Evolutionary conservation across 176 grass and related monocot genomes (phyloP).

Genomic region (Ampelocalamus luodianensis): DNA sequence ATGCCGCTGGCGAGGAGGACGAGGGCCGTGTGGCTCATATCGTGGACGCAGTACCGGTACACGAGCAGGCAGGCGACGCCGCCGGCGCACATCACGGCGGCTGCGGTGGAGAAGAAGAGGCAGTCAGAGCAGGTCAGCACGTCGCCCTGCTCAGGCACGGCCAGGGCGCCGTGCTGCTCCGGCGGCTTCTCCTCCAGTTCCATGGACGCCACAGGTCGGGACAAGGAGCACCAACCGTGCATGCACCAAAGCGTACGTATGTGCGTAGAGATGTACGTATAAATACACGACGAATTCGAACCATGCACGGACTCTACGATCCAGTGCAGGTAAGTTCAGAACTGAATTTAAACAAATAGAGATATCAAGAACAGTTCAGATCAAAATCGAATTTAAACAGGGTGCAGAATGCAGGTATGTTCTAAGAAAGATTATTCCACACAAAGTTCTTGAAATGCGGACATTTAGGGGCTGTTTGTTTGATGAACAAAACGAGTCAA

Average conservation of each 20-base stretch:
- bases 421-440: no score
- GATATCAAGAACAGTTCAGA: not conserved
- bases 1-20: not conserved
- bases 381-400: no score
- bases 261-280: not conserved
- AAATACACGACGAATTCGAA: not conserved
- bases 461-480: no score
- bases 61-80: not conserved
- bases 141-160: not conserved
- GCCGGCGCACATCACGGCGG: not conserved
- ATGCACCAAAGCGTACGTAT: not conserved
- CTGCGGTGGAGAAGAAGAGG: not conserved
- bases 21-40: not conserved
- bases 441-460: no score
- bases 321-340: not conserved
- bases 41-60: not conserved
- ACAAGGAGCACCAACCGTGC: not conserved
- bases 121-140: not conserved
- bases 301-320: not conserved
- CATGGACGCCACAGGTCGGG: not conserved
- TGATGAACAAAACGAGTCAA: no score
- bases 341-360: not conserved
- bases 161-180: not conserved
- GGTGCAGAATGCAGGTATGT: no score
- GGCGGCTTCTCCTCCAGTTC: not conserved